These are phyloP conservation scores for Pouteria glomerata DNA, from an alignment of 148 eudicot species.

Conservation along the genomic window DNA sequence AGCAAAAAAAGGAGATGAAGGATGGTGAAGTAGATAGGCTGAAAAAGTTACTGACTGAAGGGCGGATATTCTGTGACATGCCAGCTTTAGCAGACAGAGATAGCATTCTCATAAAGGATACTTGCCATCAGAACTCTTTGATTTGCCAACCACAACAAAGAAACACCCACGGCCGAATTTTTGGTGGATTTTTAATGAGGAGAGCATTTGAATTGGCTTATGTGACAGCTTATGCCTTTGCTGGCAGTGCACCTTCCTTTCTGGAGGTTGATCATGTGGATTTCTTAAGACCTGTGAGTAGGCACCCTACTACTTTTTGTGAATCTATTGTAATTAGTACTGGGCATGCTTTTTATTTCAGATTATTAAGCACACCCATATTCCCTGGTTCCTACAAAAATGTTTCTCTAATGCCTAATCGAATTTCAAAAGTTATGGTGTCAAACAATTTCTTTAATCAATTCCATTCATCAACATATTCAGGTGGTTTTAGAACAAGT, in stretches of 20 bases:
- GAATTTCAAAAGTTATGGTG: not conserved
- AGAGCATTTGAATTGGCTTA: constrained; percentile 86
- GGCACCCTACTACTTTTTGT: not conserved
- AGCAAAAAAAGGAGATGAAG: constrained; percentile 40
- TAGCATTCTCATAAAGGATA: constrained; percentile 79
- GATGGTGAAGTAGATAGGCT: constrained; percentile 41
- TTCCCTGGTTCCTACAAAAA: not conserved
- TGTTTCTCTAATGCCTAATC: not conserved
- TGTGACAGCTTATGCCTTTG: constrained; percentile 79
- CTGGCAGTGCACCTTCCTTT: constrained; percentile 83
- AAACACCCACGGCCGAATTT: constrained; percentile 85
- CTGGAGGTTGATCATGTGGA: constrained; percentile 93
- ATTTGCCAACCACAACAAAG: constrained; percentile 93
- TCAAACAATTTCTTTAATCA: not conserved
- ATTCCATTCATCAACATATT: not conserved
- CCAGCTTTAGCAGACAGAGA: constrained; percentile 95
- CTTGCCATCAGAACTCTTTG: constrained; percentile 72
- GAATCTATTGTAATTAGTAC: not conserved
- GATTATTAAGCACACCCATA: not conserved
- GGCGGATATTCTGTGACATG: constrained; percentile 69
- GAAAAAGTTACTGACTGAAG: constrained; percentile 65
- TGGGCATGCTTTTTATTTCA: not conserved
- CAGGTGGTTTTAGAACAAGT: not conserved
- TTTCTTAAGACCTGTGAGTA: constrained; percentile 86
- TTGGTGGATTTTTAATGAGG: constrained; percentile 89